Evolutionary conservation across 352 stramenopile genomes (phyloP).

Genomic region (Phytophthora foliorum): DNA sequence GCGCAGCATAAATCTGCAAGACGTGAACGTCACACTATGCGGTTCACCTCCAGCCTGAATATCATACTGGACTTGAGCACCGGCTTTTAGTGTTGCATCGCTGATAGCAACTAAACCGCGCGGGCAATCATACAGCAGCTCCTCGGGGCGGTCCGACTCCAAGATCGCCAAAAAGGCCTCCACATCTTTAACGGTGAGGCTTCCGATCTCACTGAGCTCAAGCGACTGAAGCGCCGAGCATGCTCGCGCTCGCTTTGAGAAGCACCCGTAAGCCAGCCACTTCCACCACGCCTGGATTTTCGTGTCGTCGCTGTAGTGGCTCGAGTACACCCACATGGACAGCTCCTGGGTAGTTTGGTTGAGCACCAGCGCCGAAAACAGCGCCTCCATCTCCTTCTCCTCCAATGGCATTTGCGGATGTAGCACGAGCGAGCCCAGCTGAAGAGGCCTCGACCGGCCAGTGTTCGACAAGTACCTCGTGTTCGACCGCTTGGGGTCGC

Average conservation of each 20-base stretch:
- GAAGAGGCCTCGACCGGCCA: constrained; percentile 1
- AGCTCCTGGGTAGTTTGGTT: constrained; percentile 28
- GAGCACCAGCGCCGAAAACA: constrained; percentile 21
- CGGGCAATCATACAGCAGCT: constrained; percentile 16
- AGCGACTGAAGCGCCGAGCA: constrained; percentile 17
- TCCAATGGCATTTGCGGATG: constrained; percentile 1
- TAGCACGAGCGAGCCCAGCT: constrained; percentile 16
- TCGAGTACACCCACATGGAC: constrained; percentile 5
- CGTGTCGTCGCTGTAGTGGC: not conserved
- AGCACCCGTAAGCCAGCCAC: constrained; percentile 27
- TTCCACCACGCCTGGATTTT: constrained; percentile 19
- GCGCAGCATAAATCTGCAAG: constrained; percentile 10
- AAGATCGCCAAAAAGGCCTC: constrained; percentile 22
- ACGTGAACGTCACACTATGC: constrained; percentile 21
- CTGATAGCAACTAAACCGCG: constrained; percentile 11
- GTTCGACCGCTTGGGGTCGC: constrained; percentile 3
- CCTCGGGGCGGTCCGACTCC: constrained; percentile 21
- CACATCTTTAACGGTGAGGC: constrained; percentile 13
- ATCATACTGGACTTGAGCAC: constrained; percentile 19
- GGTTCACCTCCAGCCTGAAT: constrained; percentile 15
- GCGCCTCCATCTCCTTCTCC: constrained; percentile 9
- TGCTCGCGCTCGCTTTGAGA: constrained; percentile 25
- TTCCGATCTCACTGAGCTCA: constrained; percentile 1
- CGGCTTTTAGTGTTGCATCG: constrained; percentile 25
- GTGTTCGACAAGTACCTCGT: constrained; percentile 2